Evolutionary conservation across 352 stramenopile species (phyloP), one percentile per base, ranked within the genome.

Genomic region (Globisporangium camurandrum): DNA sequence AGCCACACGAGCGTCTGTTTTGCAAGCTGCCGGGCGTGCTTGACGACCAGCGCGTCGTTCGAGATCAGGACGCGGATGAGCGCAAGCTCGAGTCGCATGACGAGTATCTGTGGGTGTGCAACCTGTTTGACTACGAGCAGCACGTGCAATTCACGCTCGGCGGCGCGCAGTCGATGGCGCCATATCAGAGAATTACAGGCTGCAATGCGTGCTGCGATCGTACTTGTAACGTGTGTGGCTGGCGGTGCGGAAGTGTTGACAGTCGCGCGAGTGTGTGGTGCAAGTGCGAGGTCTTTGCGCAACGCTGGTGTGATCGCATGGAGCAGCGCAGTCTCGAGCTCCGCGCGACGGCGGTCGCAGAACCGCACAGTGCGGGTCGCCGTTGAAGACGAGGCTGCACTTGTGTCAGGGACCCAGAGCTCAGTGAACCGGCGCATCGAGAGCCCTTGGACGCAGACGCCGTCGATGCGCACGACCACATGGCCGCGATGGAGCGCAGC

Each of bases 11-110:
- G 62, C 6, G 63, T 50, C 30, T 64, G 62, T 3, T 49, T 63
- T 7, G 54, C 66, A 2, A 26, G 37, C 2, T 49, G 37, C 2
- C 57, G 54, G 2, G 68, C 66, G 12, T 60, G 55, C 12, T 64
- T 65, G 1, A 56, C 8, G 4, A 63, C 57, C 11, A 69, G 45
- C 27, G 43, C 14, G 33, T 79, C 68, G 26, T 71, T 70, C 19
- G 68, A 79, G 20, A 67, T 46, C 23, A 79, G 14, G 19, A 74
- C 68, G 2, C 68, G 65, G 8, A 69, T 41, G 1, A 51, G 30
- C n/a, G 67, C 62, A 1, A 78, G 31, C 54, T 75, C 68, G 22
- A 57, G 60, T 1, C 39, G 34, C 26, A 63, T 19, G 1, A 78
- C 33, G 48, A 61, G 53, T 11, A 67, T 24, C 30, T 60, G 44